These are phyloP conservation scores for Diphasiastrum complanatum DNA, from an alignment of 83 land plant genomes.

Conservation along the genomic window DNA sequence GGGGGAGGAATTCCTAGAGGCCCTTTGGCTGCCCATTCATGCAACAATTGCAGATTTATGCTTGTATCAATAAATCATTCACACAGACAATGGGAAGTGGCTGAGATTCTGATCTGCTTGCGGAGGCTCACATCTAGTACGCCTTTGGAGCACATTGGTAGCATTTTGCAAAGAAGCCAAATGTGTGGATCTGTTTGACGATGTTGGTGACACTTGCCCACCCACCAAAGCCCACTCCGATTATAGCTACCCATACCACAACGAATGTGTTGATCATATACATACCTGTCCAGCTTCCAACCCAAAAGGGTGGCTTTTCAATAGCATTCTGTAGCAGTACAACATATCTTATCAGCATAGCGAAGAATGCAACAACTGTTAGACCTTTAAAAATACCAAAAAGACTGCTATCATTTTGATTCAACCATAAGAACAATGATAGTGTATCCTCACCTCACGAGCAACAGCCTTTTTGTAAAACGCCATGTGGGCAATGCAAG, in stretches of 20 bases:
- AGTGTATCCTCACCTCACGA: slow-evolving; percentile 39
- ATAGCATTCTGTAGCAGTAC: slow-evolving; percentile 84
- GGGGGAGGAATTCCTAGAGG: no score
- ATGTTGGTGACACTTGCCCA: slow-evolving; percentile 75
- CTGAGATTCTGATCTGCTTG: no score
- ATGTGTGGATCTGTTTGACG: slow-evolving; percentile 50
- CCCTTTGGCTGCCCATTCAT: no score
- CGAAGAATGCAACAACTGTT: no score
- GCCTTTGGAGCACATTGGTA: slow-evolving; percentile 65
- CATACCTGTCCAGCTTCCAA: slow-evolving; percentile 62
- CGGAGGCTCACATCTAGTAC: no score
- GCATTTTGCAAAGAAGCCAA: slow-evolving; percentile 73
- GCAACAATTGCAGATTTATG: no score
- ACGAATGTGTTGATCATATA: slow-evolving; percentile 48
- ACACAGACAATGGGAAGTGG: no score
- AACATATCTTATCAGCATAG: no score
- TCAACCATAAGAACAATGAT: neutral
- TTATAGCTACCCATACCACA: slow-evolving; percentile 61
- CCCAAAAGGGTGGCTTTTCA: slow-evolving; percentile 64
- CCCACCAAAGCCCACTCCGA: slow-evolving; percentile 25
- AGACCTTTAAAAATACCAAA: neutral
- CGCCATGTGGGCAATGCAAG: slow-evolving; percentile 52
- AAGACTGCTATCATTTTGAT: neutral
- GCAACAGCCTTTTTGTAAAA: slow-evolving; percentile 58
- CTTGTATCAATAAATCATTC: no score